Conservation (phyloP, 2,329 filamentous ascomycete genomes). For the Hypoxylon sp. region DNA sequence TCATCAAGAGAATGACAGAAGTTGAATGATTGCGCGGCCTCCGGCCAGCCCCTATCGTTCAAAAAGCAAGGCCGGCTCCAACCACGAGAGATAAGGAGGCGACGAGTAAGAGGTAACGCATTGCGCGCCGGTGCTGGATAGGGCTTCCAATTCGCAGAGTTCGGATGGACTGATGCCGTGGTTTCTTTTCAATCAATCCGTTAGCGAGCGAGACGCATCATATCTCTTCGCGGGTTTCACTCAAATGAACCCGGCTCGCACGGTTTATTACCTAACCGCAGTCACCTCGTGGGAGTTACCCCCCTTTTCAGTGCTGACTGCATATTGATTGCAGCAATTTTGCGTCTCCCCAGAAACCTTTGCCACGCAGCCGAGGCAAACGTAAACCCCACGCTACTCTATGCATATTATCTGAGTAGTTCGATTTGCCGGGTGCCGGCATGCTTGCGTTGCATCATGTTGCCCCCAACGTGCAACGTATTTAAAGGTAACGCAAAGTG, state of each 20-base stretch:
- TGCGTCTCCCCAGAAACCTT: slow-evolving; percentile 14
- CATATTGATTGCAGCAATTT: slow-evolving; percentile 30
- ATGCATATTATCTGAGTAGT: slow-evolving; percentile 23
- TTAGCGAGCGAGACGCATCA: slow-evolving; percentile 22
- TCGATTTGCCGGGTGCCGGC: slow-evolving; percentile 40
- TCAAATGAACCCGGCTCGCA: slow-evolving; percentile 14
- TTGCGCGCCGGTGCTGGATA: not conserved
- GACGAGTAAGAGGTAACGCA: slow-evolving; percentile 6
- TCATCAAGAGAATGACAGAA: slow-evolving; percentile 1
- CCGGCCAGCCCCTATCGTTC: slow-evolving; percentile 4
- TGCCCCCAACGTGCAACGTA: slow-evolving; percentile 28
- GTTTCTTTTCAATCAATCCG: not conserved
- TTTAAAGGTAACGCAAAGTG: slow-evolving; percentile 16
- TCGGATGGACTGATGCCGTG: slow-evolving; percentile 23
- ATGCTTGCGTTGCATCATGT: slow-evolving; percentile 34
- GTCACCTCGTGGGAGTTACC: slow-evolving; percentile 34
- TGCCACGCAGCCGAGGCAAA: slow-evolving; percentile 36
- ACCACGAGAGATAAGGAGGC: slow-evolving; percentile 9
- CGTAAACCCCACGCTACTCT: slow-evolving; percentile 36
- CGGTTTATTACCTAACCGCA: slow-evolving; percentile 37
- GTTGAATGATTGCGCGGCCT: slow-evolving; percentile 29
- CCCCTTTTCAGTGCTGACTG: slow-evolving; percentile 44
- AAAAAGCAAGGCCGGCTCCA: slow-evolving; percentile 21
- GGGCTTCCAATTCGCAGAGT: slow-evolving; percentile 8
- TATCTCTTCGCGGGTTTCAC: slow-evolving; percentile 21